phyloP scores from a whole-genome alignment of 352 stramenopile genomes.

The Saprolegnia diclina region DNA sequence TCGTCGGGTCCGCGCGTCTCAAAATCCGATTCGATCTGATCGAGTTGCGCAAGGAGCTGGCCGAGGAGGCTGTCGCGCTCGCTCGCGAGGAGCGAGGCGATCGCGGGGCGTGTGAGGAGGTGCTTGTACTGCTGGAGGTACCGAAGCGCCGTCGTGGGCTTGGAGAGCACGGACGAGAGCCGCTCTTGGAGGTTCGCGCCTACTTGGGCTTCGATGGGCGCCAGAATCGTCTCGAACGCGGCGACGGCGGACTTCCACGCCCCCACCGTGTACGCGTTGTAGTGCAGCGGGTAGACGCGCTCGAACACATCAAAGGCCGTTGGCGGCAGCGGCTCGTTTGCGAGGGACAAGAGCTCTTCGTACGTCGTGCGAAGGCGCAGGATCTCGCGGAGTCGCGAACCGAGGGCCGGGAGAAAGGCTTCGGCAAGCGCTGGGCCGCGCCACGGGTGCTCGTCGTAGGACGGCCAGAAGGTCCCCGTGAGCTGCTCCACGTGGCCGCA shows the following conservation, averaged over 20 bases:
- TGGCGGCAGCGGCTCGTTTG: constrained; percentile 35
- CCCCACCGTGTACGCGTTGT: constrained; percentile 87
- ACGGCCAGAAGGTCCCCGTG: constrained; percentile 71
- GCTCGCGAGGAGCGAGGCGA: constrained; percentile 62
- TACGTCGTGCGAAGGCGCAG: constrained; percentile 77
- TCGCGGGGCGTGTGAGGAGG: constrained; percentile 66
- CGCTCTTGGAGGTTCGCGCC: constrained; percentile 74
- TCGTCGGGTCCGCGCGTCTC: constrained; percentile 46
- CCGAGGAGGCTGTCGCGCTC: constrained; percentile 86
- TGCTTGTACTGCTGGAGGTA: constrained; percentile 84
- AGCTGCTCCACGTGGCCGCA: constrained; percentile 57
- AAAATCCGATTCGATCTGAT: constrained; percentile 86
- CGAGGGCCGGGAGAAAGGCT: constrained; percentile 41
- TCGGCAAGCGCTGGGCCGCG: constrained; percentile 40
- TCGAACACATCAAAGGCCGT: constrained; percentile 71
- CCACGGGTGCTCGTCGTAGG: constrained; percentile 80
- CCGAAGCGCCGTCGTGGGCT: constrained; percentile 59
- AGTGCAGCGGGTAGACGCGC: constrained; percentile 66
- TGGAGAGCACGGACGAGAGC: constrained; percentile 50
- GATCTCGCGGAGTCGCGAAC: constrained; percentile 71
- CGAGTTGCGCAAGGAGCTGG: constrained; percentile 76
- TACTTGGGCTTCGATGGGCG: constrained; percentile 77
- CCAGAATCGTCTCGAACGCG: constrained; percentile 74
- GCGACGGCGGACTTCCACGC: constrained; percentile 67
- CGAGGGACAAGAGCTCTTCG: constrained; percentile 77